A percentile compares a stretch with the other conserved stretches of the same genome.
Evolutionary conservation across 2,329 filamentous ascomycete genomes (phyloP).

Genomic region (Xylariales sp.): DNA sequence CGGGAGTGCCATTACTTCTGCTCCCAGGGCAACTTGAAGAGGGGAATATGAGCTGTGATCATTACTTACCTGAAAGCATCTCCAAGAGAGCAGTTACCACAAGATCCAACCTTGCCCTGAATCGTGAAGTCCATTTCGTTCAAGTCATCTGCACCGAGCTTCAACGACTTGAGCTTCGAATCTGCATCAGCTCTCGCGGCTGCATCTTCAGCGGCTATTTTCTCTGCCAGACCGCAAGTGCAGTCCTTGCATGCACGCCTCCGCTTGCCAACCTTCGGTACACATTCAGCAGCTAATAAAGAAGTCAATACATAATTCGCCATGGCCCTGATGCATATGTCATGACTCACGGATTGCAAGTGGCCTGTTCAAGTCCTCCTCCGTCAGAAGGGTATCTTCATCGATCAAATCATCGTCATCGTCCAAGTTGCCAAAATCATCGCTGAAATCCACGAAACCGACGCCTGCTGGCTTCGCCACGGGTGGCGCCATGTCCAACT

Average conservation of each 20-base stretch:
- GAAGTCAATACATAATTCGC: conserved; percentile 18
- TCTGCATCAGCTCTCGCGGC: conserved; percentile 62
- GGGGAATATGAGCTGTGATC: no score
- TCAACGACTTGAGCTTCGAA: conserved; percentile 56
- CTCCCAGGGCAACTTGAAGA: no score
- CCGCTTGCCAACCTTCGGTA: conserved; percentile 81
- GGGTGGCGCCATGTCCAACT: conserved; percentile 29
- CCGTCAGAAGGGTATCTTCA: conserved; percentile 80
- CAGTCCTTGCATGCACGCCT: conserved; percentile 97
- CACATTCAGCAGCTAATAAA: conserved; percentile 71
- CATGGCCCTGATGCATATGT: not conserved
- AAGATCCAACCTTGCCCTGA: conserved; percentile 93
- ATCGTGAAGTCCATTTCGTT: conserved; percentile 94
- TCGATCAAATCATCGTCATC: conserved; percentile 85
- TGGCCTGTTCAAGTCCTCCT: conserved; percentile 74
- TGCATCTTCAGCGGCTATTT: conserved; percentile 79
- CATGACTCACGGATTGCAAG: conserved; percentile 72
- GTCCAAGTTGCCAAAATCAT: conserved; percentile 55
- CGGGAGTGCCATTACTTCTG: no score
- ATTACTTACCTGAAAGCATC: conserved; percentile 85
- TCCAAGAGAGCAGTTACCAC: conserved; percentile 88
- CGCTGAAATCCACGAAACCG: conserved; percentile 63
- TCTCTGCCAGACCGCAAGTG: conserved; percentile 85
- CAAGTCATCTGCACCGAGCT: conserved; percentile 72
- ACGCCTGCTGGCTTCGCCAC: conserved; percentile 50